A percentile compares a stretch with the other conserved stretches of the same genome.
phyloP scores from a whole-genome alignment of 768 basidiomycete genomes.

The Floccularia luteovirens region DNA sequence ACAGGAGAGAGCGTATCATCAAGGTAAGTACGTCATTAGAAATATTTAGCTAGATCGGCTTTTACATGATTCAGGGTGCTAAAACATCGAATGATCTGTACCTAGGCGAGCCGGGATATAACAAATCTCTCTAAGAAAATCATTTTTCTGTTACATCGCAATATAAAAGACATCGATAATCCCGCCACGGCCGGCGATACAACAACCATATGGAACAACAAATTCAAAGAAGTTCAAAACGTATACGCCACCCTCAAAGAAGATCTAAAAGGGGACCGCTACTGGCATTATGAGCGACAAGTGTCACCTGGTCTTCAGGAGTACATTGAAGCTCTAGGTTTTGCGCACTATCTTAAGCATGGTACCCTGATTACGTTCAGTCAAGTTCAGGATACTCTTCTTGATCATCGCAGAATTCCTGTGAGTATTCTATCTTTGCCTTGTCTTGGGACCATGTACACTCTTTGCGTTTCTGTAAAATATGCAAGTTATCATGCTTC shows the following conservation, averaged over 20 bases:
- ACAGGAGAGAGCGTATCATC: slow-evolving; percentile 84
- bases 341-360: slow-evolving; percentile 77
- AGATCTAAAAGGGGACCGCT: slow-evolving; percentile 60
- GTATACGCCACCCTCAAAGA: slow-evolving; percentile 55
- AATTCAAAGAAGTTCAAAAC: slow-evolving; percentile 57
- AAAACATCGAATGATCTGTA: no score
- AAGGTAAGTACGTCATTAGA: slow-evolving; percentile 61
- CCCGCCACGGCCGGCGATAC: slow-evolving; percentile 36
- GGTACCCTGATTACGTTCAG: slow-evolving; percentile 58
- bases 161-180: slow-evolving; percentile 27
- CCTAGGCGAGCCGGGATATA: slow-evolving; percentile 75
- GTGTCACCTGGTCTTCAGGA: slow-evolving; percentile 85
- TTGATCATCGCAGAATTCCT: slow-evolving; percentile 50
- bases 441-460: slow-evolving; percentile 3
- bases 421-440: slow-evolving; percentile 34
- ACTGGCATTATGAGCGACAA: slow-evolving; percentile 72
- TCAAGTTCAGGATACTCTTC: slow-evolving; percentile 60
- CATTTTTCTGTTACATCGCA: slow-evolving; percentile 88
- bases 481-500: neutral
- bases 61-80: no score
- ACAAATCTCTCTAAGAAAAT: slow-evolving; percentile 89
- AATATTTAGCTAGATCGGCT: slow-evolving; percentile 5
- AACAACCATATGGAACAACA: slow-evolving; percentile 44
- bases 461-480: slow-evolving; percentile 1
- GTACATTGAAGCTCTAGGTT: slow-evolving; percentile 91